These are phyloP conservation scores for Neodidymelliopsis sp. DNA, from an alignment of 2,329 filamentous ascomycete genomes.

Conservation along the genomic window DNA sequence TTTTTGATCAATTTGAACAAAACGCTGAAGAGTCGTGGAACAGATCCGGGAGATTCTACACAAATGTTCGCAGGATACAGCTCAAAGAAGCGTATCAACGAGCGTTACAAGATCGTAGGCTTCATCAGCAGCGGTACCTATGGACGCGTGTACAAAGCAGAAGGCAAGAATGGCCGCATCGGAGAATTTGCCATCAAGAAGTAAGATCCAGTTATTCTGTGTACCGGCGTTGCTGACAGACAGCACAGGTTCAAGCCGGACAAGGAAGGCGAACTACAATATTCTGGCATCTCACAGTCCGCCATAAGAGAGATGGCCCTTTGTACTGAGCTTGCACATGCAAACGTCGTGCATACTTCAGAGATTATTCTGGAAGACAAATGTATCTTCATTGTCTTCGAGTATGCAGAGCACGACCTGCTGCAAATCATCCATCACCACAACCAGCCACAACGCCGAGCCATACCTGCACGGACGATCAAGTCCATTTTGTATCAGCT, in stretches of 20 bases:
- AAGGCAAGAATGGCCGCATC: constrained; percentile 73
- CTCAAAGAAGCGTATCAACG: constrained; percentile 84
- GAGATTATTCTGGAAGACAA: constrained; percentile 99
- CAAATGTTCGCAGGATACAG: constrained; percentile 60
- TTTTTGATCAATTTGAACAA: background rate
- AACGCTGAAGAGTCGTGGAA: constrained; percentile 10
- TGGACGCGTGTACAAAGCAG: constrained; percentile 95
- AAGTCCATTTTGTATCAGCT: constrained; percentile 96
- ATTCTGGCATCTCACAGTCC: constrained; percentile 97
- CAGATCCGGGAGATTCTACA: constrained; percentile 36
- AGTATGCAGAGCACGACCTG: constrained; percentile 97
- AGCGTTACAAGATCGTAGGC: constrained; percentile 94
- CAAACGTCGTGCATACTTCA: constrained; percentile 87
- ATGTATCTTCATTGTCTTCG: constrained; percentile 99
- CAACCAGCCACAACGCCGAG: constrained; percentile 84
- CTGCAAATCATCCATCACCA: constrained; percentile 99
- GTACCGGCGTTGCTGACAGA: constrained; percentile 28
- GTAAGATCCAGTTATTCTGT: constrained; percentile 55
- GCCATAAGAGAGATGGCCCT: constrained; percentile 97
- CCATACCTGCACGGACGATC: constrained; percentile 86
- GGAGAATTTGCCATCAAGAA: constrained; percentile 99
- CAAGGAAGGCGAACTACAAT: constrained; percentile 96
- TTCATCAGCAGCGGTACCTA: constrained; percentile 99
- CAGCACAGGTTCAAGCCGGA: constrained; percentile 81
- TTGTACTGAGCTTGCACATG: constrained; percentile 87